Evolutionary conservation across 2,329 filamentous ascomycete genomes (phyloP).

Genomic region (Thelonectria rubi): DNA sequence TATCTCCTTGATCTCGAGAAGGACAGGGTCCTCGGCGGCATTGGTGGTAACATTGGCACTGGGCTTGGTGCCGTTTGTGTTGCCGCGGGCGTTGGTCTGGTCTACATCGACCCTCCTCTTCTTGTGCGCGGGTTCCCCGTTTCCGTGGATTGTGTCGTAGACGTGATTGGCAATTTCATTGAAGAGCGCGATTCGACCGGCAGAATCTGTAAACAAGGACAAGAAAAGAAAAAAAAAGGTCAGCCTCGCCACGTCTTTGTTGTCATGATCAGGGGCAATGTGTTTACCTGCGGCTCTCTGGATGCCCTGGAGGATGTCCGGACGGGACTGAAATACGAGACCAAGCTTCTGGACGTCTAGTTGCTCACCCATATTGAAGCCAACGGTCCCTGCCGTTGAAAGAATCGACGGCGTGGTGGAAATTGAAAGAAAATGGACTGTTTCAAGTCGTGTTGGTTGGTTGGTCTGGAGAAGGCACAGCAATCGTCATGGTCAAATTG

Average conservation of each 20-base stretch:
- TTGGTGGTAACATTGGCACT: slow-evolving; percentile 43
- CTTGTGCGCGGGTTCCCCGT: slow-evolving; percentile 60
- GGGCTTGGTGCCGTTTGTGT: slow-evolving; percentile 28
- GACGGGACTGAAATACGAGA: slow-evolving; percentile 63
- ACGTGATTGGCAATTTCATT: slow-evolving; percentile 65
- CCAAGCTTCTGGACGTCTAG: slow-evolving; percentile 62
- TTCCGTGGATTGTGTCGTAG: slow-evolving; percentile 53
- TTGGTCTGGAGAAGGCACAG: slow-evolving; percentile 14
- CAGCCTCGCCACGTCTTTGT: slow-evolving; percentile 15
- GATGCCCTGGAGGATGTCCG: slow-evolving; percentile 65
- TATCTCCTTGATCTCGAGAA: slow-evolving; percentile 71
- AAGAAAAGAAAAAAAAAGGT: slow-evolving; percentile 18
- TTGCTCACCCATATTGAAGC: slow-evolving; percentile 50
- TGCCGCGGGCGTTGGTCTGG: slow-evolving; percentile 42
- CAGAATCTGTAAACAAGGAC: slow-evolving; percentile 56
- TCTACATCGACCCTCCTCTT: slow-evolving; percentile 61
- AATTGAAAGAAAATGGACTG: slow-evolving; percentile 21
- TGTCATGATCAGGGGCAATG: slow-evolving; percentile 31
- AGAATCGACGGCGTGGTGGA: slow-evolving; percentile 31
- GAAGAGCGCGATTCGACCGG: slow-evolving; percentile 60
- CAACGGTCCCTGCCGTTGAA: slow-evolving; percentile 21
- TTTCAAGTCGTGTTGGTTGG: slow-evolving; percentile 16
- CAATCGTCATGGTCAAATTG: slow-evolving; percentile 38
- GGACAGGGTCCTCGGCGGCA: slow-evolving; percentile 59
- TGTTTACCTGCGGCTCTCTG: slow-evolving; percentile 60